Base-by-base conservation (phyloP, 2,329 filamentous ascomycete species). In the Beauveria medogensis region DNA sequence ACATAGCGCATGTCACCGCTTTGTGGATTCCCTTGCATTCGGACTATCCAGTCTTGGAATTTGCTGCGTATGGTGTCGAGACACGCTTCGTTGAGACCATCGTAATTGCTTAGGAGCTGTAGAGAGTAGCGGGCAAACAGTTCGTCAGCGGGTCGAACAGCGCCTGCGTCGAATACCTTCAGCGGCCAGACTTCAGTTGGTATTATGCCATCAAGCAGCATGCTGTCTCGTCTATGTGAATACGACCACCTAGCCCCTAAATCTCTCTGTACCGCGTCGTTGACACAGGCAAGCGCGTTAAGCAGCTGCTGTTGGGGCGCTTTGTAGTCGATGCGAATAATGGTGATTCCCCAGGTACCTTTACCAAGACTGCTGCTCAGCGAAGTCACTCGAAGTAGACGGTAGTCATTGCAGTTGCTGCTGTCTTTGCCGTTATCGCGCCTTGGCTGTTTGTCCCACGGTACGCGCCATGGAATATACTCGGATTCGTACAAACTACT, bases 1-100 rank as follows among this genome's bases (percentile, higher is more conserved):
- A 60, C 58, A 44, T 50, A 55, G 51, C 58, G 51, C 51, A 60
- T 60, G 18, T 60, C 51, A 3, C 58, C 44, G 10, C 51, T 44
- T 6, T 37, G 22, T 14, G 43, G 5, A 14, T 43, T 55, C 0
- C 43, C 51, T 12, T 24, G 20, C 24, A 3, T n/a, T 41, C 28
- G n/a, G 2, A 43, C 9, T 12, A 60, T 54, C 58, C 58, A 60
- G 20, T 26, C 14, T 30, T 37, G 58, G 4, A 60, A 60, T 5
- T 16, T 20, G 3, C 16, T 3, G 10, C 58, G 58, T 3, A 50
- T 4, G 6, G 20, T 48, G 18, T 34, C 58, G 3, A 8, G 12
- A 18, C 34, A 14, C 3, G 51, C 51, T 20, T 30, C 50, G 28
- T 54, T 22, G 9, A 54, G 40, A 18, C 20, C 8, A 7, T 24